A percentile compares a stretch with the other conserved stretches of the same genome.
phyloP scores from a whole-genome alignment of 2,329 filamentous ascomycete genomes.

The Colletotrichum graminicola region DNA sequence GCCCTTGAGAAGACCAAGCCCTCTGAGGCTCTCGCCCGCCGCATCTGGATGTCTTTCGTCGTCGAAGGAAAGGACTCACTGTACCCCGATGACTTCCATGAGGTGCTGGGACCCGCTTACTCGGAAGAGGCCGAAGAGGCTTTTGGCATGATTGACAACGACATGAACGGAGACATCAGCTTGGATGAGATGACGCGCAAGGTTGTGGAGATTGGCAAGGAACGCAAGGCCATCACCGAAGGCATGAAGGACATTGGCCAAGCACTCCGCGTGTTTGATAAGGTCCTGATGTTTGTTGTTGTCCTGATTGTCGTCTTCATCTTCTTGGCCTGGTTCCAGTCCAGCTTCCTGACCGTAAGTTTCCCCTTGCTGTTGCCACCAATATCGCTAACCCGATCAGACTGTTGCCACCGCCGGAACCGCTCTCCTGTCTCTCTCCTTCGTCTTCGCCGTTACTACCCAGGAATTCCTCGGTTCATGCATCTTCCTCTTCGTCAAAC shows the following conservation, averaged over 20 bases:
- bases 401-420: constrained; percentile 92
- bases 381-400: constrained; percentile 49
- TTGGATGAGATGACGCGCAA: constrained; percentile 95
- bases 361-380: background rate
- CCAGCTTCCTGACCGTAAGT: constrained; percentile 60
- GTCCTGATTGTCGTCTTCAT: constrained; percentile 85
- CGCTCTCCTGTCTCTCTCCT: constrained; percentile 92
- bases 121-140: constrained; percentile 86
- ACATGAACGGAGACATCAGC: constrained; percentile 93
- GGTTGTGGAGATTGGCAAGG: constrained; percentile 84
- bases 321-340: constrained; percentile 61
- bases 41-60: constrained; percentile 98
- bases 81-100: constrained; percentile 83
- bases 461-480: constrained; percentile 98
- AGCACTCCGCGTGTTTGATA: constrained; percentile 91
- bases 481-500: constrained; percentile 99
- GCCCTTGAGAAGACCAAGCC: constrained; percentile 87
- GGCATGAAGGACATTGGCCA: constrained; percentile 99
- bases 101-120: constrained; percentile 84
- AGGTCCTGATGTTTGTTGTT: constrained; percentile 84
- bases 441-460: constrained; percentile 91
- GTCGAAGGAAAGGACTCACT: constrained; percentile 87
- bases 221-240: constrained; percentile 87
- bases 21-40: constrained; percentile 91
- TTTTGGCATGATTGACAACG: constrained; percentile 83